A percentile compares a stretch with the other conserved stretches of the same genome.
Evolutionary conservation across 495 filamentous ascomycete genomes (phyloP).

Genomic region (Pseudotulostoma volvatum): DNA sequence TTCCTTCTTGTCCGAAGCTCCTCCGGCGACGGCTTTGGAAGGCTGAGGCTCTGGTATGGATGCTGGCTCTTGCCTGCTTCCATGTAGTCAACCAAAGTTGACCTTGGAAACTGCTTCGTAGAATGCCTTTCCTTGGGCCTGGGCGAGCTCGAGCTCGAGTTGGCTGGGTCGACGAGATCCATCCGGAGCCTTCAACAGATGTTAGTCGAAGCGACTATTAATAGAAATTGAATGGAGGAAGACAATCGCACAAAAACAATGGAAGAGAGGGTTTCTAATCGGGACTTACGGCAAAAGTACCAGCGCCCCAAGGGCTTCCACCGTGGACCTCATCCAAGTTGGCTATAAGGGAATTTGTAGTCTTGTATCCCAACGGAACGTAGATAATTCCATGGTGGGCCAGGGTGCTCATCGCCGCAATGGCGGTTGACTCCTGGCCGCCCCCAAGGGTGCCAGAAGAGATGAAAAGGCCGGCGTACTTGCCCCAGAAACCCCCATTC

Average conservation of each 20-base stretch:
- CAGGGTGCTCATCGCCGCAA: slow-evolving; percentile 74
- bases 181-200: slow-evolving; percentile 29
- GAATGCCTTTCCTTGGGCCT: slow-evolving; percentile 71
- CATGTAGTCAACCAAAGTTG: slow-evolving; percentile 73
- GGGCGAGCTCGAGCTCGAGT: slow-evolving; percentile 62
- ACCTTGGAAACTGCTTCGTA: slow-evolving; percentile 62
- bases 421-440: slow-evolving; percentile 80
- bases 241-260: background rate
- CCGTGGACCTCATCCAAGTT: slow-evolving; percentile 66
- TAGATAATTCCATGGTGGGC: slow-evolving; percentile 91
- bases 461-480: slow-evolving; percentile 86
- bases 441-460: slow-evolving; percentile 68
- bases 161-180: slow-evolving; percentile 66
- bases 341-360: slow-evolving; percentile 48
- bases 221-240: background rate
- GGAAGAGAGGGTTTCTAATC: too few species aligned
- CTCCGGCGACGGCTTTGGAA: slow-evolving; percentile 11
- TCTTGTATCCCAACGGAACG: slow-evolving; percentile 86
- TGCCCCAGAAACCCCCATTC: slow-evolving; percentile 64
- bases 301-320: slow-evolving; percentile 84
- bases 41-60: slow-evolving; percentile 9
- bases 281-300: slow-evolving; percentile 68
- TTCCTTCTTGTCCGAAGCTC: slow-evolving; percentile 11
- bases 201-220: too few species aligned
- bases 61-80: slow-evolving; percentile 18